Evolutionary conservation across 768 basidiomycete species (phyloP).

Genomic region (Macrolepiota dolichaula): DNA sequence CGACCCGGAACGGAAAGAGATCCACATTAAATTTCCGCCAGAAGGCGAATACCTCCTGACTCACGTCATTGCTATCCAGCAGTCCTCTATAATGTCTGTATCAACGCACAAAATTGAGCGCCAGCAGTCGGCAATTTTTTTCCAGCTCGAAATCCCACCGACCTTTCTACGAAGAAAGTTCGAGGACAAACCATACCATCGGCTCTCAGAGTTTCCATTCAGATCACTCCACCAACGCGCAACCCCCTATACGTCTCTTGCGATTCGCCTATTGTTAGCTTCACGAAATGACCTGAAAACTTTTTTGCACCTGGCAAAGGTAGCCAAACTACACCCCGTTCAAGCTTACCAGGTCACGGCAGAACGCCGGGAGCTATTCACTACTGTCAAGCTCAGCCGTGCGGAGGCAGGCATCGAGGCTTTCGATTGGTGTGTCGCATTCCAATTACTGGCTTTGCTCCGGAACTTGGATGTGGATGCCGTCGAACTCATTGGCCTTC

Average conservation of each 20-base stretch:
- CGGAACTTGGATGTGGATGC: conserved; percentile 39
- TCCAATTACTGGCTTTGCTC: conserved; percentile 50
- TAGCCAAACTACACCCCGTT: conserved; percentile 34
- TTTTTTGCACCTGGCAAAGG: conserved; percentile 36
- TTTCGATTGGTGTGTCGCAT: conserved; percentile 49
- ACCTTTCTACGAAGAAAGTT: conserved; percentile 10
- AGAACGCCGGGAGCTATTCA: conserved; percentile 41
- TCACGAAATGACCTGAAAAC: conserved; percentile 27
- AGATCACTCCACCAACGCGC: conserved; percentile 34
- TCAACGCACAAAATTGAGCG: conserved; percentile 27
- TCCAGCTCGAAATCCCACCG: conserved; percentile 35
- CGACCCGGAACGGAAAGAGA: conserved; percentile 39
- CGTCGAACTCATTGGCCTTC: conserved; percentile 42
- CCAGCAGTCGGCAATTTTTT: conserved; percentile 33
- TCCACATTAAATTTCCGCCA: conserved; percentile 30
- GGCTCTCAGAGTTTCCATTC: conserved; percentile 37
- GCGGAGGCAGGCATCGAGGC: conserved; percentile 27
- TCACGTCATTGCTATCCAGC: conserved; percentile 38
- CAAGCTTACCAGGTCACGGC: conserved; percentile 31
- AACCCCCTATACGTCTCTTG: conserved; percentile 47
- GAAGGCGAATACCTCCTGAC: conserved; percentile 17
- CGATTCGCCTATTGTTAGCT: conserved; percentile 44
- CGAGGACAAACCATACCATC: conserved; percentile 16
- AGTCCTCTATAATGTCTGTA: conserved; percentile 37
- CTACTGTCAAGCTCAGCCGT: conserved; percentile 23